Base-by-base conservation (phyloP, 176 grass and related monocot genomes). In the Triticum dicoccoides region DNA sequence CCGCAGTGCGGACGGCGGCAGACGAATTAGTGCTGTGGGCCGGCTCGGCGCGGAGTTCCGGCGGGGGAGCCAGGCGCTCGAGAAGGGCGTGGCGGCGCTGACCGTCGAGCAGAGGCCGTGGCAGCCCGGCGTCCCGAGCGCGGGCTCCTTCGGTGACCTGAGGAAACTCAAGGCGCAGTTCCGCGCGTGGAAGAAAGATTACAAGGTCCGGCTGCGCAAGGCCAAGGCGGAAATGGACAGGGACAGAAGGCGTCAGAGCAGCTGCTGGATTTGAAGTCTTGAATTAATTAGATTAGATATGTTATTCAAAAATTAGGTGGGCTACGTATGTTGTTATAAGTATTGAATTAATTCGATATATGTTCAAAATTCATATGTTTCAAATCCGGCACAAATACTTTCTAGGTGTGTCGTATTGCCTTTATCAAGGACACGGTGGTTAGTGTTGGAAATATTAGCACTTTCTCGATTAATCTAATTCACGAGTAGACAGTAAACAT, bases 111-210 rank as follows among this genome's bases (percentile, higher is more conserved):
- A 24, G 69, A 23, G 13, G 35, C 56, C 20, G 21, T 59, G 72
- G 80, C 56, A 84, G 21, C 72, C 87, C 0, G 38, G n/a, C 7
- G 20, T 9, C 25, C 78, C 78, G 58, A 37, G 42, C 33, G 49
- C 20, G 8, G 37, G 5, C 61, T 11, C 87, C 61, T 33, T 63
- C 1, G 69, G 63, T 3, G 87, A 89, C 29, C 84, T 92, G 9
- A 39, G 21, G 33, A 87, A 80, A 27, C 85, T 91, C 23, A 91
- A 91, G 77, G 83, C 71, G 18, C 72, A 69, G 70, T 91, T 91
- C 80, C 27, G 54, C 42, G 14, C 61, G 8, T 94, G 92, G 89
- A 79, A 89, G 59, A 91, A 91, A 67, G 89, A 91, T 27, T 91
- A 89, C 84, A 89, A 82, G 73, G 72, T 52, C 18, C 84, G 70